These are phyloP conservation scores for Physcia stellaris DNA, from an alignment of 495 filamentous ascomycete genomes.

Conservation along the genomic window DNA sequence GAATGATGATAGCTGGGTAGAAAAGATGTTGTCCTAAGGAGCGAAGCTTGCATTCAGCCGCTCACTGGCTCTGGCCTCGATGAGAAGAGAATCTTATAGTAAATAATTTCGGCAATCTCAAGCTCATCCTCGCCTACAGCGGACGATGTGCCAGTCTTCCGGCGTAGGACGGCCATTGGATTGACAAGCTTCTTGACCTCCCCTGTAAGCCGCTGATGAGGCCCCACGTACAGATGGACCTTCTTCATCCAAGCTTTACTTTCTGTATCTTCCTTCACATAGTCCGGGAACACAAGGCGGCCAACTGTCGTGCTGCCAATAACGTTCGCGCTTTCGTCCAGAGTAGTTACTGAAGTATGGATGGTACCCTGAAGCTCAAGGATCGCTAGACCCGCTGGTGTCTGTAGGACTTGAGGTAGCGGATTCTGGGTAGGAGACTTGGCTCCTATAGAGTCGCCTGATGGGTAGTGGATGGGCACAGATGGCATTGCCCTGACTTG, in stretches of 20 bases:
- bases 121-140: slow-evolving; percentile 32
- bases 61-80: slow-evolving; percentile 74
- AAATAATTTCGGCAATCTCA: slow-evolving; percentile 71
- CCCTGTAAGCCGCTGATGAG: slow-evolving; percentile 78
- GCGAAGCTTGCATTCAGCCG: background rate
- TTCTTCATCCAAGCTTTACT: slow-evolving; percentile 67
- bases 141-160: slow-evolving; percentile 24
- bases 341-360: slow-evolving; percentile 34
- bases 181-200: slow-evolving; percentile 76
- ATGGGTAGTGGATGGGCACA: slow-evolving; percentile 1
- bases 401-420: slow-evolving; percentile 75
- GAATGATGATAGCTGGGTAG: background rate
- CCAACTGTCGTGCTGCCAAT: slow-evolving; percentile 44
- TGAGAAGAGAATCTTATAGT: slow-evolving; percentile 80
- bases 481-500: background rate
- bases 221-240: slow-evolving; percentile 76
- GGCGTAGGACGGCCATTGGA: slow-evolving; percentile 64
- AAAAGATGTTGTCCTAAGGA: background rate
- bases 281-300: slow-evolving; percentile 67
- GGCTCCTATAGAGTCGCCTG: background rate
- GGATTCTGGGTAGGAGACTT: slow-evolving; percentile 30
- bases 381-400: slow-evolving; percentile 59
- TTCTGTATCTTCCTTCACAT: slow-evolving; percentile 31
- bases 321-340: slow-evolving; percentile 10
- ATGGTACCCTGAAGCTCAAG: slow-evolving; percentile 84